Base-by-base conservation (phyloP, 495 filamentous ascomycete species). In the Hyaloscypha hepaticicola region DNA sequence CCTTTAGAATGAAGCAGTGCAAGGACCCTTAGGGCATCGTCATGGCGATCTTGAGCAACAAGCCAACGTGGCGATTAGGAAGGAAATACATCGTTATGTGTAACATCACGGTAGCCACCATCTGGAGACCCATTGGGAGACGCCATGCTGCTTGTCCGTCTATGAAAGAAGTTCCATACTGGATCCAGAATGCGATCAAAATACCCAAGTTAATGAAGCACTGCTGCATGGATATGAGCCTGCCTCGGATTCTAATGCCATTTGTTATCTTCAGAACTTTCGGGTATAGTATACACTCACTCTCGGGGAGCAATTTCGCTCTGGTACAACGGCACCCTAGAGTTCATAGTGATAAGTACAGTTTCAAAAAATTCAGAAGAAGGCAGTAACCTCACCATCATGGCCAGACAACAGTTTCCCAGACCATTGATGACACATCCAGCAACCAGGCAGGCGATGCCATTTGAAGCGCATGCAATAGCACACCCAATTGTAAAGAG, bases 21-120 rank as follows among this genome's bases (percentile, higher is more conserved):
- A 29, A 92, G 82, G 12, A 90, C 88, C 11, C 76, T 78, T 64
- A 85, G 83, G 27, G 87, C 90, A 57, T 92, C 88, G 28, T 85
- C 80, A 34, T 85, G 74, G 29, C 86, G 85, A 51, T 86, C 87
- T 60, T 86, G 82, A 45, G 82, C 82, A 21, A 92, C 78, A 11
- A 92, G 78, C 80, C 87, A 92, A 58, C 90, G 83, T 16, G 90
- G 90, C 0, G 90, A 92, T 70, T 92, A 90, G 0, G 89, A 90
- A 3, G 91, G 76, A 76, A 81, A 88, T 21, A 71, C 74, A 83
- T 90, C 90, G 48, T 63, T 12, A 77, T 51, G 58, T 77, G 77
- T 22, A 82, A 66, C 3, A 72, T 64, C 3, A 80, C 82, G 79
- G 38, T 82, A 60, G 58, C 81, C 79, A 67, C 63, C 6, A 79